A percentile compares a stretch with the other conserved stretches of the same genome.
Conservation (phyloP, 192 early-diverging fungal species). For the Lobosporangium transversale region DNA sequence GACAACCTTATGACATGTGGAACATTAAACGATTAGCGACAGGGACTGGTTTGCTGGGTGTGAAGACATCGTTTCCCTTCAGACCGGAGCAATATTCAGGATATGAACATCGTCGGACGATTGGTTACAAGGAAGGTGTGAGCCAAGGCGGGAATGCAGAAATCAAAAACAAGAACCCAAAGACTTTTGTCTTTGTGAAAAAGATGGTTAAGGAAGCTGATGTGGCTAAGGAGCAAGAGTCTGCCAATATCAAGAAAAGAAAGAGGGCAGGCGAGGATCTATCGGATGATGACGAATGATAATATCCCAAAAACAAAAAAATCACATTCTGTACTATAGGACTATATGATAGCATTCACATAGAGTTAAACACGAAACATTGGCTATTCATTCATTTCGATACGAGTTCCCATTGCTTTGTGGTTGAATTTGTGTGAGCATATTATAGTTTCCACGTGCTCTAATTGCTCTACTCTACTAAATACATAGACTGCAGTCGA, state of each 20-base stretch:
- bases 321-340: neutral
- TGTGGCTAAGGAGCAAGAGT: slow-evolving; percentile 49
- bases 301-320: neutral
- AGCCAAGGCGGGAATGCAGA: slow-evolving; percentile 83
- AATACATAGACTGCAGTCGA: too few relatives aligned
- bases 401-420: too few relatives aligned
- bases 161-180: slow-evolving; percentile 70
- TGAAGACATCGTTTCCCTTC: slow-evolving; percentile 72
- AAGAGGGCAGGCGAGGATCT: slow-evolving; percentile 50
- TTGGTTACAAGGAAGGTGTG: slow-evolving; percentile 90
- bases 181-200: slow-evolving; percentile 77
- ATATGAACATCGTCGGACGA: slow-evolving; percentile 93
- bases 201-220: slow-evolving; percentile 57
- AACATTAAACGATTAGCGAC: slow-evolving; percentile 82
- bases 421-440: too few relatives aligned
- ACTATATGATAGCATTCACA: too few relatives aligned
- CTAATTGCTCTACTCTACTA: too few relatives aligned
- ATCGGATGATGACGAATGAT: slow-evolving; percentile 43
- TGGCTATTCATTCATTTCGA: too few relatives aligned
- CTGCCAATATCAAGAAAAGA: slow-evolving; percentile 38
- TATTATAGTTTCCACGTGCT: too few relatives aligned
- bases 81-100: slow-evolving; percentile 75
- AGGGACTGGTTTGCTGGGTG: slow-evolving; percentile 63
- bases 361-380: too few relatives aligned
- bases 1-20: slow-evolving; percentile 90